phyloP scores from a whole-genome alignment of 2,329 filamentous ascomycete genomes.

The Furcasterigmium sp. region DNA sequence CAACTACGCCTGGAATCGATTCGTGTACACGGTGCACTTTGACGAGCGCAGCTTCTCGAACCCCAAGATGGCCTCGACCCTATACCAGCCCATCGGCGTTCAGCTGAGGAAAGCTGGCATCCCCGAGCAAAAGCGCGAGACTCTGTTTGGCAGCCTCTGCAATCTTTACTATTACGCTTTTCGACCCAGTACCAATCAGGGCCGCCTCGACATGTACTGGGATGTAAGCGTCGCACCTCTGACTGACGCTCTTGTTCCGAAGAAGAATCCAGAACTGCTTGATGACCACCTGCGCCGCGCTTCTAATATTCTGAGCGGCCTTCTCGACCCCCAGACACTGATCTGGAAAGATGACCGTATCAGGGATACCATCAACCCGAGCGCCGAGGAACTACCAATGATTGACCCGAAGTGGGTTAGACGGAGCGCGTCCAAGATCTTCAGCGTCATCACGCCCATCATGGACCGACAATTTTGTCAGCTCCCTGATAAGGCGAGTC shows the following conservation, averaged over 20 bases:
- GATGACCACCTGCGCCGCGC: slow-evolving; percentile 53
- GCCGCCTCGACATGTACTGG: slow-evolving; percentile 75
- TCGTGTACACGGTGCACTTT: slow-evolving; percentile 68
- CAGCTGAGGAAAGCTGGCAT: slow-evolving; percentile 56
- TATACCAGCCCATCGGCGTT: slow-evolving; percentile 63
- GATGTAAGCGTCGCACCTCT: slow-evolving; percentile 62
- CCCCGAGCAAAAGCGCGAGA: slow-evolving; percentile 47
- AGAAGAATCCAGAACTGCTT: slow-evolving; percentile 26
- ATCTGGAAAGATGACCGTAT: slow-evolving; percentile 74
- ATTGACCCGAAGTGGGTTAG: slow-evolving; percentile 86
- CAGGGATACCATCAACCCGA: slow-evolving; percentile 51
- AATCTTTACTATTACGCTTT: slow-evolving; percentile 81
- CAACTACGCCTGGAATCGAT: slow-evolving; percentile 79
- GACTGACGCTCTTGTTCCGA: slow-evolving; percentile 27
- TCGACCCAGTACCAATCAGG: slow-evolving; percentile 59
- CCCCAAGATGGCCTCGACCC: slow-evolving; percentile 38
- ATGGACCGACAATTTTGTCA: slow-evolving; percentile 58
- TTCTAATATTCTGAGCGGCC: slow-evolving; percentile 61
- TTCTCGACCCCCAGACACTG: slow-evolving; percentile 56
- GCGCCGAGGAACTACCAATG: slow-evolving; percentile 71
- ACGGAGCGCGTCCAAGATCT: slow-evolving; percentile 60
- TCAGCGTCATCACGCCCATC: slow-evolving; percentile 55
- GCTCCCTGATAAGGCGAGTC: slow-evolving; percentile 55
- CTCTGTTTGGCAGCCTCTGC: slow-evolving; percentile 65
- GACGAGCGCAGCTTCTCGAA: slow-evolving; percentile 50